Conservation (phyloP, 371 early-diverging fungal genomes). For the Mortierella sp. region DNA sequence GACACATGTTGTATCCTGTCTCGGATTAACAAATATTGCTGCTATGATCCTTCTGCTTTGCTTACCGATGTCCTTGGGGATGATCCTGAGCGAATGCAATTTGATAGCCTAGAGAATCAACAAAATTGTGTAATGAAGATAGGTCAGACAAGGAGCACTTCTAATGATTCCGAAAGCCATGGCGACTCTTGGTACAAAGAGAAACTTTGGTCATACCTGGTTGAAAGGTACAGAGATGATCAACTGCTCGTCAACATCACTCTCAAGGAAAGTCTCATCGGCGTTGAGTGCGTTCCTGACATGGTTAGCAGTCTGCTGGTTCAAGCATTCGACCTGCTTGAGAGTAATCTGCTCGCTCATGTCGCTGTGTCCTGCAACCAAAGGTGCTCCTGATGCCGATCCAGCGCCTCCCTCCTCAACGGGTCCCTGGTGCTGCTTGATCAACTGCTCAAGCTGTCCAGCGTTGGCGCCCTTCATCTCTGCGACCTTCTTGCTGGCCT, state of each 20-base stretch:
- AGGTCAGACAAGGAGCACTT: neutral
- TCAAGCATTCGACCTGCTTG: conserved; percentile 90
- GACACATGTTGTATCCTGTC: too few relatives aligned
- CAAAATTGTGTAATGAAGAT: conserved; percentile 11
- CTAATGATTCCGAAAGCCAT: too few relatives aligned
- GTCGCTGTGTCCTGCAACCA: conserved; percentile 59
- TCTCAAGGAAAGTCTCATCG: conserved; percentile 79
- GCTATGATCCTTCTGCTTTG: neutral
- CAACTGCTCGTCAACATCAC: conserved; percentile 96
- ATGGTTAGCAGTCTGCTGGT: conserved; percentile 83
- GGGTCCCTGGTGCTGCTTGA: conserved; percentile 73
- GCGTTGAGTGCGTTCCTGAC: conserved; percentile 84
- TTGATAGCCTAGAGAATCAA: conserved; percentile 73
- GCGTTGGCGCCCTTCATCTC: conserved; percentile 82
- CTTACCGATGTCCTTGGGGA: conserved; percentile 68
- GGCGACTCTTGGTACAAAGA: too few relatives aligned
- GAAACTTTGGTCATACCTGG: conserved; percentile 62
- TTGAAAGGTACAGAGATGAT: conserved; percentile 90
- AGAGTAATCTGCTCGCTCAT: conserved; percentile 78
- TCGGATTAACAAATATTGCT: neutral
- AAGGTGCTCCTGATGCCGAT: conserved; percentile 15
- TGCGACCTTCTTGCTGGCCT: conserved; percentile 71
- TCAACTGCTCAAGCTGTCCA: conserved; percentile 63
- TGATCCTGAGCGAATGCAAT: conserved; percentile 89
- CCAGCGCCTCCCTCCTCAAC: conserved; percentile 54